phyloP scores from a whole-genome alignment of 140 eudicot genomes.

The Senecio squalidus region DNA sequence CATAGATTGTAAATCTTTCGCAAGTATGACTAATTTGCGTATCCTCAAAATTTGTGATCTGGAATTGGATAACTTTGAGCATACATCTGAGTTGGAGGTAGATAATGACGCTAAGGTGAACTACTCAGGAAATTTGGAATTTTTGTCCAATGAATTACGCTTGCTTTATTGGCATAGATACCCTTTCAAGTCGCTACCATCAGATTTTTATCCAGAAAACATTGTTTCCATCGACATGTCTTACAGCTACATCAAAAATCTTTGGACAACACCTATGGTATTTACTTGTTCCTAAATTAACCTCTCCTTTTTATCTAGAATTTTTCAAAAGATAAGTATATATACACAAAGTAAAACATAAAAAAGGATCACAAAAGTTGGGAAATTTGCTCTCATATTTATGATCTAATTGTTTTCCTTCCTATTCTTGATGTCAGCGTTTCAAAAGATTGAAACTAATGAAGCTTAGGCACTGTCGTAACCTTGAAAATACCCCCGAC shows the following conservation, averaged over 20 bases:
- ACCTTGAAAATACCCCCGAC: constrained; percentile 8
- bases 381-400: no score
- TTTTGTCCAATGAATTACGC: constrained; percentile 6
- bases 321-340: neutral
- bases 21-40: constrained; percentile 2
- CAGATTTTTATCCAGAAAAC: constrained; percentile 1
- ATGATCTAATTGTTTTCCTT: neutral
- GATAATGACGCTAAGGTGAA: neutral
- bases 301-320: neutral
- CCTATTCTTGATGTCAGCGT: constrained; percentile 1
- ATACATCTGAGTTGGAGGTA: neutral
- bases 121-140: constrained; percentile 7
- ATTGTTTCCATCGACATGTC: constrained; percentile 8
- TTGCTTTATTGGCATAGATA: constrained; percentile 2
- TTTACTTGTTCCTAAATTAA: neutral
- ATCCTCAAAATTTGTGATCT: constrained; percentile 2
- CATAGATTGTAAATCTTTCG: neutral
- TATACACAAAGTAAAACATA: neutral
- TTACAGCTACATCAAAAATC: neutral
- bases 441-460: constrained; percentile 1
- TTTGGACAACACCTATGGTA: constrained; percentile 6
- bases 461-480: constrained; percentile 3
- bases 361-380: no score
- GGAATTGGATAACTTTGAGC: neutral
- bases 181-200: constrained; percentile 1